phyloP scores from a whole-genome alignment of 345 rosid species.

The Combretum micranthum region DNA sequence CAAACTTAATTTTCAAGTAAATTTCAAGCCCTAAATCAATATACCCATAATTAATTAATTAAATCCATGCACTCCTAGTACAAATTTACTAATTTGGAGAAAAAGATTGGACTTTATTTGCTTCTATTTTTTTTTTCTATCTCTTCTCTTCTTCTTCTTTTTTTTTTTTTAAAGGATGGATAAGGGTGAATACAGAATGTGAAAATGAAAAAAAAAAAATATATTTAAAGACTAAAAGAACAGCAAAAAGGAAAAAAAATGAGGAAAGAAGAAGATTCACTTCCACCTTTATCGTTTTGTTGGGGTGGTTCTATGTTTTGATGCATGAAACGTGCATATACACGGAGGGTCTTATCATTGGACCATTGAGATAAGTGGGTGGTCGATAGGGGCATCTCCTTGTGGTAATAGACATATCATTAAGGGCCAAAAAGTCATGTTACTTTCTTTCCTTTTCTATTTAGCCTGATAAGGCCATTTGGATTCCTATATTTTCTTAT shows the following conservation, averaged over 20 bases:
- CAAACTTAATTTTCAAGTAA: too few species aligned
- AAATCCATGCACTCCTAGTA: too few species aligned
- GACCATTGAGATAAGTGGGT: constrained; percentile 18
- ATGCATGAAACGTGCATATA: background rate
- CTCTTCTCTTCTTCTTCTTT: background rate
- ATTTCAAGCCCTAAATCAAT: too few species aligned
- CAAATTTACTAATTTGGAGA: too few species aligned
- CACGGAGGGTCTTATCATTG: constrained; percentile 18
- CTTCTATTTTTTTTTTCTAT: background rate
- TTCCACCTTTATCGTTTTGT: background rate
- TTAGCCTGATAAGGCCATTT: constrained; percentile 16
- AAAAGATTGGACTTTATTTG: too few species aligned
- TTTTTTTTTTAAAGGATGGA: background rate
- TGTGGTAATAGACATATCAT: constrained; percentile 6
- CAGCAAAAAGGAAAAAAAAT: constrained; percentile 5
- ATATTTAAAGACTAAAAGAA: background rate
- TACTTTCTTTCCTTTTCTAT: background rate
- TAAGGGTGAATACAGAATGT: background rate
- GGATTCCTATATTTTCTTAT: constrained; percentile 1
- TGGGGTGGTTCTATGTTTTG: background rate
- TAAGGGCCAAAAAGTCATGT: background rate
- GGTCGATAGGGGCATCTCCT: constrained; percentile 22
- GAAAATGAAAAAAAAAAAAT: too few species aligned
- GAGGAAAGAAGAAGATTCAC: constrained; percentile 11
- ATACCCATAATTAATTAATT: too few species aligned